Percentiles rank a stretch among this genome's conserved stretches.
Evolutionary conservation across 2,329 filamentous ascomycete genomes (phyloP).

Genomic region (Zasmidium citrigriseum): DNA sequence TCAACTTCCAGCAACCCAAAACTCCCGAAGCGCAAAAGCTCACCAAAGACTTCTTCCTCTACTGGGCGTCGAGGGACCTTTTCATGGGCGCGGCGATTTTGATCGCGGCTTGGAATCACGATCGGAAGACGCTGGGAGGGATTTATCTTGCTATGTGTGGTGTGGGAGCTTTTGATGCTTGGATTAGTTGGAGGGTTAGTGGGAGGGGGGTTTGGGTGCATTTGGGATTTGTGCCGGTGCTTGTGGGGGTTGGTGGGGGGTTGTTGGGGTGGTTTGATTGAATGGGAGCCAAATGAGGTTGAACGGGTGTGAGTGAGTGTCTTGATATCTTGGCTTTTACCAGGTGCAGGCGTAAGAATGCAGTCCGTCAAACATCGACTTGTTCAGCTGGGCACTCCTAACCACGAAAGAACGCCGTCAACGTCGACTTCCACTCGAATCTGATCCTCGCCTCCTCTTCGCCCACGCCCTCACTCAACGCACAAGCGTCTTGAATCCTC

Average conservation of each 20-base stretch:
- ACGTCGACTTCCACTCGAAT: conserved; percentile 8
- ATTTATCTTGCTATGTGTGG: not conserved
- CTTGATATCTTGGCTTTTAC: too few relatives aligned
- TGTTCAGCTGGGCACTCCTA: not conserved
- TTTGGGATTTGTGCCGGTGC: not conserved
- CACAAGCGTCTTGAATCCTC: conserved; percentile 1
- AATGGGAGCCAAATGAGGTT: not conserved
- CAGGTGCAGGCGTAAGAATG: too few relatives aligned
- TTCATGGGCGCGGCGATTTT: conserved; percentile 1
- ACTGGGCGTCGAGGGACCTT: conserved; percentile 3
- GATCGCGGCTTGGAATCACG: not conserved
- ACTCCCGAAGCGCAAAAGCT: not conserved
- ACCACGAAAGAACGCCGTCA: conserved; percentile 7
- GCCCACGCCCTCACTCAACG: not conserved
- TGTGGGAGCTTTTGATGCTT: not conserved
- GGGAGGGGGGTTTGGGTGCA: not conserved
- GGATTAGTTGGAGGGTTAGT: not conserved
- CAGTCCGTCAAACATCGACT: too few relatives aligned
- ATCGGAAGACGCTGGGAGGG: not conserved
- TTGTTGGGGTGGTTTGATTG: conserved; percentile 3
- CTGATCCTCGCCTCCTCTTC: conserved; percentile 8
- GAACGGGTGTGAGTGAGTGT: too few relatives aligned
- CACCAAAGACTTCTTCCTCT: not conserved
- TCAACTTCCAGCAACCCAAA: not conserved
- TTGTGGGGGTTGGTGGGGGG: not conserved